Base-by-base conservation (phyloP, 2,329 filamentous ascomycete species). In the Salinomyces thailandicus region DNA sequence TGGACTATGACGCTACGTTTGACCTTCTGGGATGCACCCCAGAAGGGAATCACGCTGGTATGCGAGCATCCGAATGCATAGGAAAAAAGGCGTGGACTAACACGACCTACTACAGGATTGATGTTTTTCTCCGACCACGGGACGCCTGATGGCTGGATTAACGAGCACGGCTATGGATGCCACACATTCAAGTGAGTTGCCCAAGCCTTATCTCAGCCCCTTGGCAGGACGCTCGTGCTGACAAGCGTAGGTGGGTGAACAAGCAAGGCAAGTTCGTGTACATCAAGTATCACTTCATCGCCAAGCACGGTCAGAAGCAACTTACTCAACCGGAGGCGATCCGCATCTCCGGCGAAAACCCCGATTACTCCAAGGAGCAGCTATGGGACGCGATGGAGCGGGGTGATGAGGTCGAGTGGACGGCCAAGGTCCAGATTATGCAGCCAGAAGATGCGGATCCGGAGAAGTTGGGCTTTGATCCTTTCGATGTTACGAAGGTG, bases 401-500 rank as follows among this genome's bases (percentile, higher is more conserved):
- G 1, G 63, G 64, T 4, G 52, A 65, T 14, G 48, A 62, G 27
- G 50, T 62, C 11, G 58, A 60, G 13, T 69, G 64, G 63, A 67
- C 62, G 3, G 61, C 61, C 4, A 55, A 61, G 31, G 58, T 68
- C 3, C 64, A 68, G 37, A 54, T 67, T 32, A 69, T 68, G 64
- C 51, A 61, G 27, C 60, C 63, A 2, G 56, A 66, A 14, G 58
- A 70, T 29, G 66, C 66, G 0, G 62, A 67, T 39, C 58, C 66
- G 2, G 53, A 61, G n/a, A 62, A 62, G 32, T 58, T 72, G n/a
- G 64, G 66, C 3, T 72, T 71, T 41, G 67, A 72, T 35, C 62
- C 66, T 5, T 71, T 73, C 41, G 68, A 73, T 43, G 59, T 72
- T 4, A 72, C 70, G 22, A 72, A 72, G 48, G 59, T 71, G 36